phyloP scores from a whole-genome alignment of 768 basidiomycete species.

The Naganishia randhawae region DNA sequence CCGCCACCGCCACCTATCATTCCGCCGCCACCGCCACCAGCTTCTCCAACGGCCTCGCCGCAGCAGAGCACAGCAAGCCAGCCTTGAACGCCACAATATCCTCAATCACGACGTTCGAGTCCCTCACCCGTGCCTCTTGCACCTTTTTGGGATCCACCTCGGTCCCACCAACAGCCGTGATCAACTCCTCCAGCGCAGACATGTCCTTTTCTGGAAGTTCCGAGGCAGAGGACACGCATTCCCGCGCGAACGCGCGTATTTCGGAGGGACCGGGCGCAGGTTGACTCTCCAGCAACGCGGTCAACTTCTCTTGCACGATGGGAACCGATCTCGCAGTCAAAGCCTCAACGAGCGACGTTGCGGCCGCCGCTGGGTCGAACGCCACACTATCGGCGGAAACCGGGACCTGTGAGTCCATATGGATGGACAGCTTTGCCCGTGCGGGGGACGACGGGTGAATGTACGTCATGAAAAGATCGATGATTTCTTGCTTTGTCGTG shows the following conservation, averaged over 20 bases:
- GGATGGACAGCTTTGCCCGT: slow-evolving; percentile 79
- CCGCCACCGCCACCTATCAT: slow-evolving; percentile 4
- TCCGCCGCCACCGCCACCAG: slow-evolving; percentile 23
- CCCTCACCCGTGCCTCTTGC: slow-evolving; percentile 51
- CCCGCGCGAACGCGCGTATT: slow-evolving; percentile 65
- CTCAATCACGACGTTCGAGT: slow-evolving; percentile 61
- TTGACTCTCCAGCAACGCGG: slow-evolving; percentile 54
- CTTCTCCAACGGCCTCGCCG: slow-evolving; percentile 62
- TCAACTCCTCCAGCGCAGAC: slow-evolving; percentile 56
- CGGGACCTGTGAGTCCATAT: slow-evolving; percentile 64
- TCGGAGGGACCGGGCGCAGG: slow-evolving; percentile 55
- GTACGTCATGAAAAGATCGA: slow-evolving; percentile 64
- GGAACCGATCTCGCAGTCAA: slow-evolving; percentile 55
- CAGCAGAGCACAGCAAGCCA: slow-evolving; percentile 57
- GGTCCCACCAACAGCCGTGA: slow-evolving; percentile 56
- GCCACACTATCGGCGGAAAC: slow-evolving; percentile 53
- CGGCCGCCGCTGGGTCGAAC: slow-evolving; percentile 61
- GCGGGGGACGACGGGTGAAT: slow-evolving; percentile 67
- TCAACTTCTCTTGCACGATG: slow-evolving; percentile 58
- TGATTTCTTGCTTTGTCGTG: slow-evolving; percentile 70
- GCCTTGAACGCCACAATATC: slow-evolving; percentile 67
- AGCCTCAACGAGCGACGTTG: slow-evolving; percentile 60
- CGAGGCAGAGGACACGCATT: slow-evolving; percentile 47
- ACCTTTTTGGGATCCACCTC: slow-evolving; percentile 51
- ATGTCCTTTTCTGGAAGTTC: slow-evolving; percentile 53